phyloP scores from a whole-genome alignment of 2,329 filamentous ascomycete genomes.

The Chaetomiaceae sp. region DNA sequence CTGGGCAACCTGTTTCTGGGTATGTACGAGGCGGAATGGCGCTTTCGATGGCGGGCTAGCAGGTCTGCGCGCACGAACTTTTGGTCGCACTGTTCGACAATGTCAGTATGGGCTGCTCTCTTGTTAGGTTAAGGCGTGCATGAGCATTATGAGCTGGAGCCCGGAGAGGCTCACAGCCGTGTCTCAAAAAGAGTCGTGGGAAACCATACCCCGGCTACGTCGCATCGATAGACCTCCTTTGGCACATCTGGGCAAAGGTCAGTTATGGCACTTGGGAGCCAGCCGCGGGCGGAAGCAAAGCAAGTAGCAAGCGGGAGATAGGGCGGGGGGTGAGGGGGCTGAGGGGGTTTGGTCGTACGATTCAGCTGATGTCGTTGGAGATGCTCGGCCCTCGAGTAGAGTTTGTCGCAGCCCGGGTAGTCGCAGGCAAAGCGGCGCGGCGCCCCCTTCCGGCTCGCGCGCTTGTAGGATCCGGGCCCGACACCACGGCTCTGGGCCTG shows the following conservation, averaged over 20 bases:
- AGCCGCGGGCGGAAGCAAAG: constrained; percentile 20
- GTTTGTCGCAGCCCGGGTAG: constrained; percentile 67
- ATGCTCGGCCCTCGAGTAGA: constrained; percentile 75
- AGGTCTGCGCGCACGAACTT: constrained; percentile 75
- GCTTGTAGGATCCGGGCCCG: constrained; percentile 36
- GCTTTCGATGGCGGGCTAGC: constrained; percentile 61
- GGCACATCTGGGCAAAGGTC: constrained; percentile 54
- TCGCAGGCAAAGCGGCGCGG: constrained; percentile 55
- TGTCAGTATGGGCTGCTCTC: constrained; percentile 5
- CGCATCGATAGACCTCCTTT: constrained; percentile 73
- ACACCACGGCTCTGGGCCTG: constrained; percentile 12
- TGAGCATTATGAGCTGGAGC: too few relatives aligned
- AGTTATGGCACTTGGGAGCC: constrained; percentile 10
- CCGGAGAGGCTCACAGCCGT: not conserved
- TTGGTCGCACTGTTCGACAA: constrained; percentile 51
- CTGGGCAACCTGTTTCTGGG: constrained; percentile 46
- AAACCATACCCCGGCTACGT: constrained; percentile 50
- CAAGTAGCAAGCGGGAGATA: not conserved
- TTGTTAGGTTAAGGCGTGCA: not conserved
- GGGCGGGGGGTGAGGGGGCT: not conserved
- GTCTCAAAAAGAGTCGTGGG: not conserved
- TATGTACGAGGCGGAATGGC: constrained; percentile 52
- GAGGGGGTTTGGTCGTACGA: constrained; percentile 46
- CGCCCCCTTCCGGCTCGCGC: constrained; percentile 46
- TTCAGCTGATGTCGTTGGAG: constrained; percentile 77